Conservation (phyloP, 1,284 basidiomycete genomes). For the Xerocomus nothofagi region DNA sequence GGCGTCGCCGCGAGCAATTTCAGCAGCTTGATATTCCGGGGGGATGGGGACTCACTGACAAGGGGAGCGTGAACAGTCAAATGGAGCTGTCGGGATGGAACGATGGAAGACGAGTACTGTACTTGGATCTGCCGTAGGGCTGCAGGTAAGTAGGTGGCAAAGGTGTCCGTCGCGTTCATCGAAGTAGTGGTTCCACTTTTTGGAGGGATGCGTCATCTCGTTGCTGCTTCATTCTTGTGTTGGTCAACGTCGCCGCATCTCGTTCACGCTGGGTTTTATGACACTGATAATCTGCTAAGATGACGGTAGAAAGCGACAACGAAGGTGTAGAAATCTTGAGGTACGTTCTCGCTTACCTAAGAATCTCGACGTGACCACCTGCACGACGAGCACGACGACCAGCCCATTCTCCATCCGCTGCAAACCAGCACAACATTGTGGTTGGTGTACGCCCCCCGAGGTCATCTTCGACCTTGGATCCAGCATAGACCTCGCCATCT, state of each 20-base stretch:
- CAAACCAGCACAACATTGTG: too few species aligned
- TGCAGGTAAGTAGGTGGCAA: conserved; percentile 31
- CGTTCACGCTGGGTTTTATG: too few species aligned
- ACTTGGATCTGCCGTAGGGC: conserved; percentile 35
- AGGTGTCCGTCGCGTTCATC: conserved; percentile 22
- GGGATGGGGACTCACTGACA: conserved; percentile 29
- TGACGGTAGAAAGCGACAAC: conserved; percentile 4
- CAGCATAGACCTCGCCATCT: conserved; percentile 29
- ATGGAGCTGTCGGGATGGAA: background rate
- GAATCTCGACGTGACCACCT: too few species aligned
- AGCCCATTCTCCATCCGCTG: too few species aligned
- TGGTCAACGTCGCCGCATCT: background rate
- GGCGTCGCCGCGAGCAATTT: background rate
- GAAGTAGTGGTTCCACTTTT: background rate
- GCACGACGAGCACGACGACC: too few species aligned
- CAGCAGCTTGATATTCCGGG: background rate
- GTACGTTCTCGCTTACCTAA: too few species aligned
- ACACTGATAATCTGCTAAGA: conserved; percentile 5
- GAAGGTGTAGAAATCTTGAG: too few species aligned
- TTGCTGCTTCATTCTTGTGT: conserved; percentile 12
- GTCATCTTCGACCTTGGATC: conserved; percentile 19
- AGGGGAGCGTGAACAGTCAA: conserved; percentile 28
- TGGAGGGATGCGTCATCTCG: background rate
- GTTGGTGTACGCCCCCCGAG: too few species aligned
- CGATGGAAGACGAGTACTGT: conserved; percentile 18